Percentiles rank a stretch among this genome's conserved stretches.
Evolutionary conservation across 306 rosid species (phyloP).

Genomic region (Quercus gilva): DNA sequence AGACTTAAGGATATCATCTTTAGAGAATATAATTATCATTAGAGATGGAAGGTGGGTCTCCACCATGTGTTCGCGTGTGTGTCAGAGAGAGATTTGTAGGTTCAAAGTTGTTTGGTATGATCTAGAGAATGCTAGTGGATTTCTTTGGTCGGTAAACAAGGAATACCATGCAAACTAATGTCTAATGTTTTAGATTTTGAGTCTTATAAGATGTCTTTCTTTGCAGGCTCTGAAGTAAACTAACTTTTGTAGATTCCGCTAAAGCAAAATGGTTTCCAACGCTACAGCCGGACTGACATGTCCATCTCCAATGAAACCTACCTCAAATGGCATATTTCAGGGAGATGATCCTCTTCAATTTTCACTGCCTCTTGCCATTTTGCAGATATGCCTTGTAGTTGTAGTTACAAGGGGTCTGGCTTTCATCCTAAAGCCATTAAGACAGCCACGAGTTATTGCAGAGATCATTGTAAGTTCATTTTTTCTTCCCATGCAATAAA

Average conservation of each 20-base stretch:
- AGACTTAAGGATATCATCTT: too few species aligned
- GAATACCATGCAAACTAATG: background rate
- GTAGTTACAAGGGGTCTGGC: slow-evolving; percentile 49
- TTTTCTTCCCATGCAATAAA: background rate
- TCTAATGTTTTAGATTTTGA: background rate
- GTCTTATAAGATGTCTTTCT: background rate
- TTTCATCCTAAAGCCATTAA: slow-evolving; percentile 40
- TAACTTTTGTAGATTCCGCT: slow-evolving; percentile 7
- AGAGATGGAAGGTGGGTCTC: too few species aligned
- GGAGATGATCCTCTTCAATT: slow-evolving; percentile 84
- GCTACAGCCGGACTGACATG: slow-evolving; percentile 33
- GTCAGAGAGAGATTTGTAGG: too few species aligned
- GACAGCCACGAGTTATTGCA: slow-evolving; percentile 58
- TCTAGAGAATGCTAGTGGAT: background rate
- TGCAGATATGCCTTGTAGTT: slow-evolving; percentile 50
- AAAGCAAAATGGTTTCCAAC: slow-evolving; percentile 44
- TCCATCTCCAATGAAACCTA: slow-evolving; percentile 59
- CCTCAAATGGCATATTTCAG: slow-evolving; percentile 79
- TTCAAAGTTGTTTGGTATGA: background rate
- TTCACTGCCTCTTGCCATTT: slow-evolving; percentile 64
- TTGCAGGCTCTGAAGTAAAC: slow-evolving; percentile 30
- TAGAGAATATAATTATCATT: too few species aligned
- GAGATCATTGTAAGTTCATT: slow-evolving; percentile 65
- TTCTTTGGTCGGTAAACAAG: background rate
- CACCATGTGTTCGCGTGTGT: too few species aligned